These are phyloP conservation scores for Blastobotrys apis DNA, from an alignment of 1,139 yeast species.

Conservation along the genomic window DNA sequence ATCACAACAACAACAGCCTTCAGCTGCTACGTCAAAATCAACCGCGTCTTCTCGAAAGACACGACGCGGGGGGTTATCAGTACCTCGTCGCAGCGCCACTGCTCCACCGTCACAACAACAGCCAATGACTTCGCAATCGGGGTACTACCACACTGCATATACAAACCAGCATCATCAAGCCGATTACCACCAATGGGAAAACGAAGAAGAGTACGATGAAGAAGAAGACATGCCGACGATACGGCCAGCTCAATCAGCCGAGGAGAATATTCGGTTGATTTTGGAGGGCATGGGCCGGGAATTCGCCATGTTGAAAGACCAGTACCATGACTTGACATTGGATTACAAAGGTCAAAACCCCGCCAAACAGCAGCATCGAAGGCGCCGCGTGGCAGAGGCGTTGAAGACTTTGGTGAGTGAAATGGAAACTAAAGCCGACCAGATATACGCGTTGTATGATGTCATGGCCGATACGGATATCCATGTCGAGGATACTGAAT, in stretches of 20 bases:
- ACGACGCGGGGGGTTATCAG: no score
- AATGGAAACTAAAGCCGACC: slow-evolving; percentile 34
- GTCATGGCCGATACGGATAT: slow-evolving; percentile 27
- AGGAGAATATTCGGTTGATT: slow-evolving; percentile 28
- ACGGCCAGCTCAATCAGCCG: slow-evolving; percentile 32
- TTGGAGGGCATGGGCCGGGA: slow-evolving; percentile 29
- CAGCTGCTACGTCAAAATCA: no score
- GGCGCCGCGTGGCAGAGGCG: slow-evolving; percentile 27
- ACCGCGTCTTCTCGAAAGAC: no score
- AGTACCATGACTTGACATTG: slow-evolving; percentile 22
- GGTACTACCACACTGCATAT: not conserved
- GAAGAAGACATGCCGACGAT: slow-evolving; percentile 30
- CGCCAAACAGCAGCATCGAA: slow-evolving; percentile 24
- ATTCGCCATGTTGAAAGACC: slow-evolving; percentile 24
- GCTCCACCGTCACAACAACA: not conserved
- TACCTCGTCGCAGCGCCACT: not conserved
- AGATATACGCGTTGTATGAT: slow-evolving; percentile 34
- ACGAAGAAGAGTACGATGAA: slow-evolving; percentile 7
- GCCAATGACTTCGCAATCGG: not conserved
- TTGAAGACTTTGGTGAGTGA: slow-evolving; percentile 26
- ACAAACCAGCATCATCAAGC: not conserved
- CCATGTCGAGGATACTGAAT: slow-evolving; percentile 7
- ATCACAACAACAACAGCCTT: not conserved
- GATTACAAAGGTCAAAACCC: slow-evolving; percentile 30
- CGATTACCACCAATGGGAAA: not conserved